Evolutionary conservation across 2,329 filamentous ascomycete species (phyloP).

Genomic region (Fusarium camptoceras): DNA sequence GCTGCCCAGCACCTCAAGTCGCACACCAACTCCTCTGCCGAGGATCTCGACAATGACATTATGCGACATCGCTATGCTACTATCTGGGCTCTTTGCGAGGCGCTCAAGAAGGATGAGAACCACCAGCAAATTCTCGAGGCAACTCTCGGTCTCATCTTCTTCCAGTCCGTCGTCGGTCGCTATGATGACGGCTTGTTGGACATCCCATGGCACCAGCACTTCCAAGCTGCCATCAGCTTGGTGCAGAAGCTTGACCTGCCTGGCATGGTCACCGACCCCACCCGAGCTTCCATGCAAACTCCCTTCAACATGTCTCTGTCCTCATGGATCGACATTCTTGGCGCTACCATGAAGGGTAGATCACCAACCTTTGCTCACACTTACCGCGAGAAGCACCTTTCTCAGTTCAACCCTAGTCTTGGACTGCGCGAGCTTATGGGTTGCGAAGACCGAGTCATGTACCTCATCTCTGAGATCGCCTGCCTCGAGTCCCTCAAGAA

Average conservation of each 20-base stretch:
- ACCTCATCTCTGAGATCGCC: slow-evolving; percentile 95
- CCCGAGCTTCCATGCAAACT: slow-evolving; percentile 66
- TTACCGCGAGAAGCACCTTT: slow-evolving; percentile 95
- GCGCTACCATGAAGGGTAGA: slow-evolving; percentile 88
- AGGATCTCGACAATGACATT: slow-evolving; percentile 89
- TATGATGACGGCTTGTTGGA: slow-evolving; percentile 87
- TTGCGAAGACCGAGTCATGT: slow-evolving; percentile 97
- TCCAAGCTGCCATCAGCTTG: slow-evolving; percentile 87
- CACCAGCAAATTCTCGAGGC: slow-evolving; percentile 92
- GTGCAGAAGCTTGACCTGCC: slow-evolving; percentile 88
- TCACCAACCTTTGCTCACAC: slow-evolving; percentile 91
- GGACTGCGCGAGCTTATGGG: slow-evolving; percentile 96
- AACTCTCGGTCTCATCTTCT: slow-evolving; percentile 94
- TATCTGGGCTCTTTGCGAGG: slow-evolving; percentile 85
- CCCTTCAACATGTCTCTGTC: slow-evolving; percentile 97
- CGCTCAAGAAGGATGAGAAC: slow-evolving; percentile 81
- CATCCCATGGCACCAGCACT: slow-evolving; percentile 97
- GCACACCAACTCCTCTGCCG: slow-evolving; percentile 68
- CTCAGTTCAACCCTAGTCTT: slow-evolving; percentile 67
- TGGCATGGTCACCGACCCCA: slow-evolving; percentile 70
- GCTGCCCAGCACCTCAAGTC: slow-evolving; percentile 93
- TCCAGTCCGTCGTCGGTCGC: slow-evolving; percentile 91
- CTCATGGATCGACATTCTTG: slow-evolving; percentile 96
- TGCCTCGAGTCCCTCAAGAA: slow-evolving; percentile 91
- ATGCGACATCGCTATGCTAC: slow-evolving; percentile 91